Base-by-base conservation (phyloP, 2,329 filamentous ascomycete species). In the Aspergillus tamarii region DNA sequence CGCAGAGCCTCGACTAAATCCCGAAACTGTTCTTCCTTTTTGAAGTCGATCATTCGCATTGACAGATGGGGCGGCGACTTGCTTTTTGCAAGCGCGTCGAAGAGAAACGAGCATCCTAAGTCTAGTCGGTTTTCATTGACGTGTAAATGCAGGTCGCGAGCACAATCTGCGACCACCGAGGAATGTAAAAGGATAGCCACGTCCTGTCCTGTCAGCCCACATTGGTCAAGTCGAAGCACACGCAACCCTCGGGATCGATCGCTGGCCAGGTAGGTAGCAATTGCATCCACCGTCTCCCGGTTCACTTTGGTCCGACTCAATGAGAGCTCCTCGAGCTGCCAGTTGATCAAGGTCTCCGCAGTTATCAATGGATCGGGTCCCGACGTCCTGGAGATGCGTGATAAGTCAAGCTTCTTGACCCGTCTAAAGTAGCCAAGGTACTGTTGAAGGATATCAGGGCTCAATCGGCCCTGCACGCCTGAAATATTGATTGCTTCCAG, bases 11-110 rank as follows among this genome's bases (percentile, higher is more conserved):
- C 78, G 8, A 91, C 81, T 55, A 92, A 78, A 62, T 87, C 83
- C 41, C 87, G 84, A 67, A 91, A 91, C 62, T 88, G 83, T 12
- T 84, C 80, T 70, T 90, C 88, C 64, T 87, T 85, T 62, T 88
- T 85, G 71, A 89, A 92, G 71, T 91, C 89, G 41, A 91, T 85
- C 77, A 90, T 87, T 41, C 87, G 83, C 78, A 92, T 87, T 5
- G 87, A 89, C 32, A 92, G 74, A 67, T 87, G 86, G 3, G 87
- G 83, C 2, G 89, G 89, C 0, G 88, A 86, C 52, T 84, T 78
- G 55, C 84, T 85, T 54, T 85, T 76, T 7, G 75, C 77, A 67
- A 84, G 80, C 8, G 80, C 77, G 21, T 77, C 73, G 64, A 81
- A 81, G 19, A 84, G 72, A 50, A 75, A 69, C 2, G 78, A 76